Evolutionary conservation across 1,284 basidiomycete species (phyloP).

Genomic region (Tetrapyrgos nigripes): DNA sequence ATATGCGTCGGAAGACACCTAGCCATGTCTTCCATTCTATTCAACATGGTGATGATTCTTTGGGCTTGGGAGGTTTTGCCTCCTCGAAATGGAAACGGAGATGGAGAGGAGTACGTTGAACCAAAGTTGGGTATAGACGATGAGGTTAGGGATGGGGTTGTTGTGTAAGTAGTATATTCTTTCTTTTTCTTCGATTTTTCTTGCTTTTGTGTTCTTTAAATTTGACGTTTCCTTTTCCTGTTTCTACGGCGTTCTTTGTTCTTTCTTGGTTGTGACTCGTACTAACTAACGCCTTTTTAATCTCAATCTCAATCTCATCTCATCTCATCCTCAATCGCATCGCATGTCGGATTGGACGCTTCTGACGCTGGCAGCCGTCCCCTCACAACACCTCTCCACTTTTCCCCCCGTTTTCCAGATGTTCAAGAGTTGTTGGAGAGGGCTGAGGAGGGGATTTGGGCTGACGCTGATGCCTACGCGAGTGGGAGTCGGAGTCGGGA

Average conservation of each 20-base stretch:
- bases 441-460: neutral
- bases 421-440: neutral
- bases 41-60: constrained; percentile 21
- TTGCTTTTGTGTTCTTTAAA: no score
- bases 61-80: constrained; percentile 11
- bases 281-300: no score
- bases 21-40: constrained; percentile 19
- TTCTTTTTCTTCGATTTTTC: no score
- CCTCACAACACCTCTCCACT: neutral
- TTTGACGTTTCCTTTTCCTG: no score
- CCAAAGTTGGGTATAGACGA: neutral
- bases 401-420: neutral
- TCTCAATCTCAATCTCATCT: no score
- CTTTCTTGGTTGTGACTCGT: no score
- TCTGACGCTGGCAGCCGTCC: neutral
- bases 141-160: neutral
- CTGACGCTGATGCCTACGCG: neutral
- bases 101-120: neutral
- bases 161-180: neutral
- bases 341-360: no score
- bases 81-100: neutral
- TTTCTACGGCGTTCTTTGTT: no score
- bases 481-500: no score
- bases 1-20: constrained; percentile 23
- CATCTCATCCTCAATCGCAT: no score